Conservation (phyloP, 345 rosid genomes). For the Rhodomyrtus tomentosa region DNA sequence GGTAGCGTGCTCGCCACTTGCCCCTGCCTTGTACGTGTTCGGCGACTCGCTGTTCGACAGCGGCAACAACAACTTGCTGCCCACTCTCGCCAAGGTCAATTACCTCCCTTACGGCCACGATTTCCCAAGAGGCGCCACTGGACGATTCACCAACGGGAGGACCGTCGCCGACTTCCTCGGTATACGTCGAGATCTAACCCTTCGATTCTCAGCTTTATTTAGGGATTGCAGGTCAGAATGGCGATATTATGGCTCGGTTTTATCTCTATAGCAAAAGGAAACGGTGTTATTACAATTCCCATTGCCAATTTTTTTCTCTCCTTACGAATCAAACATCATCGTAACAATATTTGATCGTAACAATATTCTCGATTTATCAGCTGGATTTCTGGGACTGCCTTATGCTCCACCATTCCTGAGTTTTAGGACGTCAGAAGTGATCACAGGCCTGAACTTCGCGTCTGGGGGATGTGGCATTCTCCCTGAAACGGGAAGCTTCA, state of each 20-base stretch:
- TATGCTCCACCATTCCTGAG: conserved; percentile 27
- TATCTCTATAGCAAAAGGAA: no score
- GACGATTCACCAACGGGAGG: conserved; percentile 45
- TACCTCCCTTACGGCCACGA: conserved; percentile 24
- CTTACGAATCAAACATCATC: background rate
- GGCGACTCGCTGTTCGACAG: conserved; percentile 40
- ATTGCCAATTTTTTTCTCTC: background rate
- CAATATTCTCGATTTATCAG: conserved; percentile 1
- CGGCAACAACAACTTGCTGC: conserved; percentile 37
- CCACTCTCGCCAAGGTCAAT: conserved; percentile 24
- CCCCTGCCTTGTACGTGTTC: conserved; percentile 31
- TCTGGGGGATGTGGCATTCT: conserved; percentile 42
- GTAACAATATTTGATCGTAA: background rate
- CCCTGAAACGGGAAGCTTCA: conserved; percentile 13
- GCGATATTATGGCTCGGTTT: no score
- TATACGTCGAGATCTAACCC: background rate
- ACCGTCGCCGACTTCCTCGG: conserved; percentile 29
- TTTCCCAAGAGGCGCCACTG: conserved; percentile 19
- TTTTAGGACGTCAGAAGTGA: background rate
- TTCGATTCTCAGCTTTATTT: background rate
- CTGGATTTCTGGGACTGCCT: conserved; percentile 35
- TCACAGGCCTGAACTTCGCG: conserved; percentile 42
- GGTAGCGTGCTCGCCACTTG: background rate
- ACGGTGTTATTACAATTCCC: no score
- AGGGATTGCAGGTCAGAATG: no score